Percentiles rank a stretch among this genome's conserved stretches.
Evolutionary conservation across 2,329 filamentous ascomycete genomes (phyloP).

Genomic region (Hymenoscyphus fructigenus): DNA sequence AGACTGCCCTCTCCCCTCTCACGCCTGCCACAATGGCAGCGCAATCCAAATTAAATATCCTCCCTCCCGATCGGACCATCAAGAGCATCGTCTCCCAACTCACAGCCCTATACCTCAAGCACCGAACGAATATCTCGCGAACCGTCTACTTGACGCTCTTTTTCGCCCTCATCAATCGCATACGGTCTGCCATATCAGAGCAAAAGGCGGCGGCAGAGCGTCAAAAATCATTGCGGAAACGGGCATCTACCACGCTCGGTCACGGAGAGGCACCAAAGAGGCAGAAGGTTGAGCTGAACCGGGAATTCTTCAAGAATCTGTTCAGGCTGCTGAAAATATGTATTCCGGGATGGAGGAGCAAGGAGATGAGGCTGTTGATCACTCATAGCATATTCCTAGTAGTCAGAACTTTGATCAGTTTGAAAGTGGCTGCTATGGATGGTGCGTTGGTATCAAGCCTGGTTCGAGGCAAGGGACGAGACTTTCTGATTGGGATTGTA

Average conservation of each 20-base stretch:
- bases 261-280: constrained; percentile 43
- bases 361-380: constrained; percentile 80
- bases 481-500: constrained; percentile 82
- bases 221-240: constrained; percentile 58
- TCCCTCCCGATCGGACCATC: constrained; percentile 60
- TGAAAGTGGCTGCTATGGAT: constrained; percentile 96
- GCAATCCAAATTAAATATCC: constrained; percentile 76
- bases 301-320: constrained; percentile 71
- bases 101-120: constrained; percentile 70
- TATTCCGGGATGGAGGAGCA: constrained; percentile 85
- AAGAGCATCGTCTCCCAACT: constrained; percentile 65
- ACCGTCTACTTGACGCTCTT: constrained; percentile 80
- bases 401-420: constrained; percentile 82
- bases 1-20: neutral
- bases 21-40: constrained; percentile 57
- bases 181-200: constrained; percentile 87
- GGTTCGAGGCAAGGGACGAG: constrained; percentile 85
- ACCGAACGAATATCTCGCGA: constrained; percentile 80
- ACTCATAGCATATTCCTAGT: constrained; percentile 95
- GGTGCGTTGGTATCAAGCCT: constrained; percentile 88
- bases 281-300: constrained; percentile 88
- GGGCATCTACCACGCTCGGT: constrained; percentile 48
- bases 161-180: constrained; percentile 77
- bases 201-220: constrained; percentile 81
- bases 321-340: constrained; percentile 80